Percentiles rank a stretch among this genome's conserved stretches.
phyloP scores from a whole-genome alignment of 2,329 filamentous ascomycete genomes.

The Colletotrichum graminicola region DNA sequence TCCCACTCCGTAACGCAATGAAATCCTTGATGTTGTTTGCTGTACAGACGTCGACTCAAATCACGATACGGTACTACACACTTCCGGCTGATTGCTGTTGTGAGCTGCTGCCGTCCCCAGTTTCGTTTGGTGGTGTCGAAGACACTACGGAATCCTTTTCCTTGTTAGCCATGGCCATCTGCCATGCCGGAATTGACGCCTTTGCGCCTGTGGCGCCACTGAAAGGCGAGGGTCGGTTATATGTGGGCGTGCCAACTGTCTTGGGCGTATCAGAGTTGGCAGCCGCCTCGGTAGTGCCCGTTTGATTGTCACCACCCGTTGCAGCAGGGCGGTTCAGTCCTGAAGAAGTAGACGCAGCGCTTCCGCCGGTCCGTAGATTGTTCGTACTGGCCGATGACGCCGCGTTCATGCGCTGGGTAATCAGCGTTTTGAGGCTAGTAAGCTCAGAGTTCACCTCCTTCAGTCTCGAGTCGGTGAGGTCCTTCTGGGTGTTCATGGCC shows the following conservation, averaged over 20 bases:
- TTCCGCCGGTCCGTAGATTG: slow-evolving; percentile 47
- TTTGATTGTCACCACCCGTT: slow-evolving; percentile 49
- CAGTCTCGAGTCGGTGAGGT: slow-evolving; percentile 82
- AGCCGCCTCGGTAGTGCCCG: slow-evolving; percentile 46
- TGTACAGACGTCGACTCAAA: background rate
- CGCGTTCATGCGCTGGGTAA: slow-evolving; percentile 71
- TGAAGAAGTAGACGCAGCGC: slow-evolving; percentile 38
- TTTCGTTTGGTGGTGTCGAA: slow-evolving; percentile 46
- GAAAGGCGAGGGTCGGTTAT: slow-evolving; percentile 46
- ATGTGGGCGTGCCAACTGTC: slow-evolving; percentile 47
- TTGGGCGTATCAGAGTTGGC: slow-evolving; percentile 50
- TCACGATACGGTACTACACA: background rate
- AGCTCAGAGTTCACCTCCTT: slow-evolving; percentile 89
- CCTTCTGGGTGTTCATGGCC: slow-evolving; percentile 89
- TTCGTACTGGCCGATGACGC: slow-evolving; percentile 45
- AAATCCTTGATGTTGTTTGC: background rate
- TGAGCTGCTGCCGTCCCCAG: slow-evolving; percentile 40
- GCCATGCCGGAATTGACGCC: slow-evolving; percentile 84
- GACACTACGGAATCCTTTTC: slow-evolving; percentile 52
- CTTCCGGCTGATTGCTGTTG: slow-evolving; percentile 33
- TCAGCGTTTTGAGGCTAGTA: slow-evolving; percentile 90
- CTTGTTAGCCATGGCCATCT: slow-evolving; percentile 77
- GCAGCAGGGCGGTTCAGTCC: slow-evolving; percentile 14
- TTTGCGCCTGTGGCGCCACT: slow-evolving; percentile 63
- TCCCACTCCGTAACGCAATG: slow-evolving; percentile 3